Conservation (phyloP, 192 early-diverging fungal genomes). For the Backusella westeae region DNA sequence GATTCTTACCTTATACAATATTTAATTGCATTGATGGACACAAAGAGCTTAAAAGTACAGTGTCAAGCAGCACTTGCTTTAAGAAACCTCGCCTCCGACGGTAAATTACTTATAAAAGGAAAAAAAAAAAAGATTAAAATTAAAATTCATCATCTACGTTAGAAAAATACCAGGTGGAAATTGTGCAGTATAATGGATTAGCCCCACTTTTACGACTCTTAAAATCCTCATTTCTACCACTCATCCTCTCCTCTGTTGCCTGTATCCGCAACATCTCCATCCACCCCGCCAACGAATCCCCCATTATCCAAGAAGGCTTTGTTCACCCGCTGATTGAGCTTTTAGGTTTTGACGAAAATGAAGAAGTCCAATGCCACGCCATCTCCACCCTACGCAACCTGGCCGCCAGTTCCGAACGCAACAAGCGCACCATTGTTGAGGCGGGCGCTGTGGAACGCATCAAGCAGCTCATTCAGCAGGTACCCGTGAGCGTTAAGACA, state of each 20-base stretch:
- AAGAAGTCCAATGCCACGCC: constrained; percentile 85
- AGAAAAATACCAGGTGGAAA: constrained; percentile 83
- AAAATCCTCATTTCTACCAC: constrained; percentile 70
- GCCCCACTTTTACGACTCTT: constrained; percentile 68
- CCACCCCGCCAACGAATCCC: constrained; percentile 81
- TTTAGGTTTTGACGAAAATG: constrained; percentile 65
- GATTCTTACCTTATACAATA: constrained; percentile 72
- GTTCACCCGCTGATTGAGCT: constrained; percentile 65
- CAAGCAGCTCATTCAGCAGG: constrained; percentile 50
- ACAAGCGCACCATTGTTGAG: constrained; percentile 72
- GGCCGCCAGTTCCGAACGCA: constrained; percentile 73
- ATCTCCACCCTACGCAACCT: constrained; percentile 82
- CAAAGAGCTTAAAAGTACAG: constrained; percentile 79
- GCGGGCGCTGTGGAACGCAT: constrained; percentile 78
- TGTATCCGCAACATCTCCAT: constrained; percentile 91
- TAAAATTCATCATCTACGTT: constrained; percentile 18
- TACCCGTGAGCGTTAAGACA: constrained; percentile 60
- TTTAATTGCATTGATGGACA: constrained; percentile 74
- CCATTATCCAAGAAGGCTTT: constrained; percentile 78
- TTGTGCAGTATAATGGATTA: constrained; percentile 72
- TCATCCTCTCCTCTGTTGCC: constrained; percentile 81
- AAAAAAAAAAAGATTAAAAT: not conserved
- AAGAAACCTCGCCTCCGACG: constrained; percentile 83
- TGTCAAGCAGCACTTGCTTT: constrained; percentile 86
- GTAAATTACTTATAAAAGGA: constrained; percentile 21